These are phyloP conservation scores for Planoprotostelium fungivorum DNA, from an alignment of 78 protist species.

Conservation along the genomic window DNA sequence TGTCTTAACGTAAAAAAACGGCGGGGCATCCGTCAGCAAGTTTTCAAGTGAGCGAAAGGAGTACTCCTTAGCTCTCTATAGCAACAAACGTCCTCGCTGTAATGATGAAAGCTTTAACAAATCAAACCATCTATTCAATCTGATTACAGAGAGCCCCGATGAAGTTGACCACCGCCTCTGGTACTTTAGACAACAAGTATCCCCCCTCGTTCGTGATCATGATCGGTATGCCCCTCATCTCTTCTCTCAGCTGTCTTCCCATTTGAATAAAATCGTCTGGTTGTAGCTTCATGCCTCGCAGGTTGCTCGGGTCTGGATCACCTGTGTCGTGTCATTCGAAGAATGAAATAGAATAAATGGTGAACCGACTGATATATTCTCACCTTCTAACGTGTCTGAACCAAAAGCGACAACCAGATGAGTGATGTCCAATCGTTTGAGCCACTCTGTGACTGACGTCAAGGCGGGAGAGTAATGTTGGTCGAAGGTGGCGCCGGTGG, in stretches of 20 bases:
- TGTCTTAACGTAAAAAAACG: too few species aligned
- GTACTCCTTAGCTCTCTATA: too few species aligned
- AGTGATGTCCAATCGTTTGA: background rate
- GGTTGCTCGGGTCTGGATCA: background rate
- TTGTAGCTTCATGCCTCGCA: background rate
- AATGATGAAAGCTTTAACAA: too few species aligned
- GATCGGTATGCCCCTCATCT: background rate
- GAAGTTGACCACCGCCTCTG: background rate
- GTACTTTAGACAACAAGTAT: background rate
- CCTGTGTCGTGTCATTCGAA: background rate
- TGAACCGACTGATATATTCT: too few species aligned
- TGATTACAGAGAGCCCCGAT: background rate
- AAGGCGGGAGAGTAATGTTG: background rate
- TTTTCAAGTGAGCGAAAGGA: too few species aligned
- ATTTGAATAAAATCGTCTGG: background rate
- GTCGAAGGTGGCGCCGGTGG: background rate
- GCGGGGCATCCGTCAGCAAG: too few species aligned
- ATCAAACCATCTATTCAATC: too few species aligned
- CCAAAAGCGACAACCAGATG: background rate
- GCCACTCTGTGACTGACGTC: background rate
- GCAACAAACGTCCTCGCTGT: too few species aligned
- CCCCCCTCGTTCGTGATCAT: background rate
- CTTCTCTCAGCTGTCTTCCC: background rate
- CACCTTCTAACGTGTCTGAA: background rate
- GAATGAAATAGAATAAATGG: too few species aligned